These are phyloP conservation scores for Pseudopyricularia javanii DNA, from an alignment of 2,329 filamentous ascomycete genomes.

Conservation along the genomic window DNA sequence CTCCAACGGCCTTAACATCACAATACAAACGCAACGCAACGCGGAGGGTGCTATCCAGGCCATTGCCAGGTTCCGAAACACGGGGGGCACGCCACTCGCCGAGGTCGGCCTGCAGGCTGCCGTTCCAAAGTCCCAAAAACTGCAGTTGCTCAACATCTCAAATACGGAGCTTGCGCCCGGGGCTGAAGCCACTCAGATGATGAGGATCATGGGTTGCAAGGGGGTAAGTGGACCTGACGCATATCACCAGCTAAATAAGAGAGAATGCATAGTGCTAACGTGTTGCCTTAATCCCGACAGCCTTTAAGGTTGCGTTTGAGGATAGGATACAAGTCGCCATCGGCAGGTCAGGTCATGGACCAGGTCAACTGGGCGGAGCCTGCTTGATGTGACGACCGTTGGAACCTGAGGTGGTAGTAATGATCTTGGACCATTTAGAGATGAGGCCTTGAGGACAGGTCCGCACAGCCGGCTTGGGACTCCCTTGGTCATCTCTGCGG, in stretches of 20 bases:
- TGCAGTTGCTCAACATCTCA: constrained; percentile 85
- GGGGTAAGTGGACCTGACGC: constrained; percentile 57
- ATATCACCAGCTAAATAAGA: neutral
- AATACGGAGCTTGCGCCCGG: constrained; percentile 63
- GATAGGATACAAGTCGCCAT: constrained; percentile 65
- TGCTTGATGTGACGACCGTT: constrained; percentile 12
- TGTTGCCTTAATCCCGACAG: constrained; percentile 30
- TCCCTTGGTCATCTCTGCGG: no score
- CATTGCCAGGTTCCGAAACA: constrained; percentile 73
- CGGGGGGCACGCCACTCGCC: constrained; percentile 52
- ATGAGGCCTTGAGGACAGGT: neutral
- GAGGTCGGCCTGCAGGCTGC: constrained; percentile 82
- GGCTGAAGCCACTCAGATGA: constrained; percentile 76
- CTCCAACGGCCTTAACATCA: constrained; percentile 72
- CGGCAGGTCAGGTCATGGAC: constrained; percentile 62
- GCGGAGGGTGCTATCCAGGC: constrained; percentile 71
- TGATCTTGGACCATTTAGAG: neutral
- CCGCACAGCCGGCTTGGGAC: no score
- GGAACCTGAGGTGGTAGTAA: constrained; percentile 13
- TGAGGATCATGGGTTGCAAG: constrained; percentile 75
- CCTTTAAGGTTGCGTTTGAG: constrained; percentile 75
- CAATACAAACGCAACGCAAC: constrained; percentile 74
- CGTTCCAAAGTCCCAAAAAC: constrained; percentile 89
- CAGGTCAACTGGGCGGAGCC: constrained; percentile 97
- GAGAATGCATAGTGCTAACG: neutral